phyloP scores from a whole-genome alignment of 2,329 filamentous ascomycete genomes.

The Sclerotinia spermophila region DNA sequence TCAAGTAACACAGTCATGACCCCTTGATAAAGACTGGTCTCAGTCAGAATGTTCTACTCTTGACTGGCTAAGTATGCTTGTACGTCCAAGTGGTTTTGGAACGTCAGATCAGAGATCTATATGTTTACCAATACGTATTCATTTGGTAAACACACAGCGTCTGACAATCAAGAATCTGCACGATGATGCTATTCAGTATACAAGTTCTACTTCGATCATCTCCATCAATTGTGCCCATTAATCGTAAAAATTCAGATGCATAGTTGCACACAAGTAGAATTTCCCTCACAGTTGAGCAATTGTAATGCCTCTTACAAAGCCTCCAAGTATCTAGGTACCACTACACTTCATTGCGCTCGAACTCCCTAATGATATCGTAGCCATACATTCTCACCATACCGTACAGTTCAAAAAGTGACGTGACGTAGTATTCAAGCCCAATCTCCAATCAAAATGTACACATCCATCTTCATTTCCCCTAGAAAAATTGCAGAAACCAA shows the following conservation, averaged over 20 bases:
- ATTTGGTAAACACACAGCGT: background rate
- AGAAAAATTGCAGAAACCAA: background rate
- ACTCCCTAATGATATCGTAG: background rate
- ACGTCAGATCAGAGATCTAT: background rate
- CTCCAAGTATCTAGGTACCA: background rate
- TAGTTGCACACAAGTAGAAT: background rate
- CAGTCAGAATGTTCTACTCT: background rate
- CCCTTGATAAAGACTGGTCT: background rate
- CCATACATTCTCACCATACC: background rate
- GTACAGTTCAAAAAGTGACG: background rate
- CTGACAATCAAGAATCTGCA: background rate
- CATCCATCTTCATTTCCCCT: background rate
- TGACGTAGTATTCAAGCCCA: background rate
- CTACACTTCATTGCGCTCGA: background rate
- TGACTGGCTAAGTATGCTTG: background rate
- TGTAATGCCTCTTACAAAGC: background rate
- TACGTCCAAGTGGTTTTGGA: background rate
- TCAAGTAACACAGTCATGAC: background rate
- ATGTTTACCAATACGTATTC: background rate
- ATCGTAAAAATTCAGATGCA: background rate
- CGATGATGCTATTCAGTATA: background rate
- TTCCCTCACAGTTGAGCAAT: background rate
- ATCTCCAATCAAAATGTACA: background rate
- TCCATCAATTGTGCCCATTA: background rate
- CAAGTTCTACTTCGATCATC: background rate